phyloP scores from a whole-genome alignment of 441 rosid genomes.

The Rhodomyrtus psidioides region DNA sequence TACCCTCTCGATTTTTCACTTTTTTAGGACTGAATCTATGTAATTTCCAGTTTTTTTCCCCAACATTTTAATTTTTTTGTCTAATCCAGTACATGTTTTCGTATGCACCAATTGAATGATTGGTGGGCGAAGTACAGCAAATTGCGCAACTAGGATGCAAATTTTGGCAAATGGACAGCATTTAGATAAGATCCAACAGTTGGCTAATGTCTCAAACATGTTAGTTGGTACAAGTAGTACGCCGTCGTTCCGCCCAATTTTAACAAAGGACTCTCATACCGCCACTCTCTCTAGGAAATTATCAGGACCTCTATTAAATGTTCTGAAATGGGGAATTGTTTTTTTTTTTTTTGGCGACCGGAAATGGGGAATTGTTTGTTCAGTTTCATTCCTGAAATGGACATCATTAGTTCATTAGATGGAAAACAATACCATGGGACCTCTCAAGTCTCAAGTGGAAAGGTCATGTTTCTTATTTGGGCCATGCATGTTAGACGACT shows the following conservation, averaged over 20 bases:
- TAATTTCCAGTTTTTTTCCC: background rate
- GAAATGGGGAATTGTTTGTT: too few species aligned
- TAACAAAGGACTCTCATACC: background rate
- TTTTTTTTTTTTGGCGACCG: too few species aligned
- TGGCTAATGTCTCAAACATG: background rate
- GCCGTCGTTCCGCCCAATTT: background rate
- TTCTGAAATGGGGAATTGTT: background rate
- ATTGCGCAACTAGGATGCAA: background rate
- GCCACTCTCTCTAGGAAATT: background rate
- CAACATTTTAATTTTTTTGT: background rate
- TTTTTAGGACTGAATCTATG: background rate
- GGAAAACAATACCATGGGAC: conserved; percentile 5
- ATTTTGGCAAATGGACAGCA: background rate
- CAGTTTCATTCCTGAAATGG: background rate
- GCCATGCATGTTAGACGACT: background rate
- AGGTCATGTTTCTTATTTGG: background rate
- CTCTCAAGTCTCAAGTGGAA: too few species aligned
- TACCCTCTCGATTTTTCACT: background rate
- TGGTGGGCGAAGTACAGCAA: background rate
- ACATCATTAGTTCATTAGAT: background rate
- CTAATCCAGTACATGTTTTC: background rate
- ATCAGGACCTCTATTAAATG: background rate
- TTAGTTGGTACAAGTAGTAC: background rate
- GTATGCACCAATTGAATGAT: background rate
- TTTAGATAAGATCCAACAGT: background rate